Evolutionary conservation across 2,329 filamentous ascomycete genomes (phyloP), one percentile per base, ranked within the genome.

Genomic region (Xylariaceae sp.): DNA sequence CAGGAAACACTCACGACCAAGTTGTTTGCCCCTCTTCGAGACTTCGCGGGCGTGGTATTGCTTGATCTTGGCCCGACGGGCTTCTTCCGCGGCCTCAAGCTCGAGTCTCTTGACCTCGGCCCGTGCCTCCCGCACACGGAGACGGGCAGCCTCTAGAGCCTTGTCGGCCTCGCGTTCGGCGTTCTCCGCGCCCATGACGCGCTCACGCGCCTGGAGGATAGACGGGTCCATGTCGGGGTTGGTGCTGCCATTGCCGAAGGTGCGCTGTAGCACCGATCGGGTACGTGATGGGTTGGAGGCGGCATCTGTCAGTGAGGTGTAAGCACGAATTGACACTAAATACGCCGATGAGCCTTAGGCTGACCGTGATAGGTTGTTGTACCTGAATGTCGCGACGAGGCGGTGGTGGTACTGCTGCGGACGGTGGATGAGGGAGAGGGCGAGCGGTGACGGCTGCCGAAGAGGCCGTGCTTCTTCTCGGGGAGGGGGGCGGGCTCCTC

Each of bases 11-110:
- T 67, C 70, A 84, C 81, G 77, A 42, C 83, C 82, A 44, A 86
- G 74, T n/a, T 76, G 73, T 62, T 81, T 80, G n/a, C 79, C 81
- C 39, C 81, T 71, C 76, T 83, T 85, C 4, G 77, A 80, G 22
- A 86, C 73, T 54, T 79, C 76, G 52, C 69, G 73, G 1, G 81
- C 83, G 55, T 85, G 78, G 39, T 72, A 69, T 63, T 83, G 74
- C 74, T 87, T 86, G 38, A 85, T 76, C 72, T 79, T 83, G 2
- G 82, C 82, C 32, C 74, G 62, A 17, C 81, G 67, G 2, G 81
- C 77, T 56, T 84, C 79, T 62, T 83, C 80, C 52, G 71, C 72
- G 2, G 82, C 82, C 64, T 87, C 83, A 38, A 71, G 60, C 67
- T 86, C 83, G 3, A 87, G 63, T 12, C 69, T 63, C 64, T 73